Base-by-base conservation (phyloP, 2,329 filamentous ascomycete species). In the Catunica adiposa region DNA sequence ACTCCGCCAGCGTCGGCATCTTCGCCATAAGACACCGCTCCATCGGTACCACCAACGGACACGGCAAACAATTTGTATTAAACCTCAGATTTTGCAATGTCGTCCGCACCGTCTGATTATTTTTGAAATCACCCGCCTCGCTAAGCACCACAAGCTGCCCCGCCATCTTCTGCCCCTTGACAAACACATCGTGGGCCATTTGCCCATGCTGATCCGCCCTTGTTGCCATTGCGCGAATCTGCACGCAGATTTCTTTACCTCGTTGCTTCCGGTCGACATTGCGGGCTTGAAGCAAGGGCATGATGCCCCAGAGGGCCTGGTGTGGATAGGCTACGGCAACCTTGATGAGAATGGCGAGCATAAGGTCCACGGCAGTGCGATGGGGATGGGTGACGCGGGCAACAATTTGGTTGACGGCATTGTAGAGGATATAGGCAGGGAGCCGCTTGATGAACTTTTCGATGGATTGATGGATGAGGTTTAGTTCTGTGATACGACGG, bases 321-420 rank as follows among this genome's bases (percentile, higher is more conserved):
- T 86, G 87, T 0, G 92, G 90, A 66, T 96, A 86, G n/a, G 80
- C 75, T 44, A 81, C 76, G 7, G 94, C 83, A n/a, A 96, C 87
- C 65, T 86, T 90, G 59, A 84, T 71, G 56, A 98, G 89, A 61
- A 97, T 90, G 34, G 77, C 76, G 54, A 83, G 79, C 5, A 99
- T 71, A 8, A 86, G 73, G 58, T 83, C 79, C 68, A 87, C 94
- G 1, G 95, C 88, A 1, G 81, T 78, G 3, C 68, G 68, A 65
- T 95, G 86, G 1, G 84, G 81, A 69, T 98, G 92, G 48, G 86
- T 86, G 63, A 99, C 96, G 31, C 92, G 83, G n/a, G 90, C 92
- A 56, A 98, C 86, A 59, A 98, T 84, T 68, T 98, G 92, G 3
- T 92, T 86, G 44, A 99, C 73, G 4, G 90, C 75, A 1, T 83